Base-by-base conservation (phyloP, 768 basidiomycete species). In the Suillus fuscotomentosus region DNA sequence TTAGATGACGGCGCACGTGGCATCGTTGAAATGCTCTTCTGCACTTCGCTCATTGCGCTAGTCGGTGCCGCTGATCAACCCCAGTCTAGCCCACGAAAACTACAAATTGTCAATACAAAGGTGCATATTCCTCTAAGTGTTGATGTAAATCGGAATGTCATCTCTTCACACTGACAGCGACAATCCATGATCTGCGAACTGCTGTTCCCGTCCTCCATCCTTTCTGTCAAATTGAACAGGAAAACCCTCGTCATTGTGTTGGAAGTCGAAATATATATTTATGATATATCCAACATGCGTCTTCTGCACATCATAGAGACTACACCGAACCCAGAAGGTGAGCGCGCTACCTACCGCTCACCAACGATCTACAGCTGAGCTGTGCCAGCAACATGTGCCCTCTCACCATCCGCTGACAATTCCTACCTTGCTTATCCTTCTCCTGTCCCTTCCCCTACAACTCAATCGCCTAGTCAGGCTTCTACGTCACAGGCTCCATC, bases 171-270 rank as follows among this genome's bases (percentile, higher is more conserved):
- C 45, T n/a, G 5, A 6, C 71, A 97, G 94, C 90, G 97, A 31
- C 95, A 98, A 84, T 95, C 93, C 27, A 96, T 96, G 83, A 99
- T 99, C 63, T 99, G 97, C 86, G 97, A 99, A 73, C 87, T 99
- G 20, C 85, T 97, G 6, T 99, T 99, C 75, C 97, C 97, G 1
- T 95, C 95, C 1, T 94, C 94, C 3, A 96, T 99, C 62, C 88
- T 99, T 34, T 87, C 93, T n/a, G 97, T 99, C 75, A 98, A 97
- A 80, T 84, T 99, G 71, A 99, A 99, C 78, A 88, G 97, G 61
- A 97, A 97, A 78, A 92, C 95, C 0, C 86, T 99, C 54, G 94
- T 98, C 38, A 95, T 99, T 70, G 91, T 99, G 7, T 86, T 99
- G 57, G 97, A 98, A 74, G 86, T 86, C n/a, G 96, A 98, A 76